phyloP scores from a whole-genome alignment of 495 filamentous ascomycete species.

The Podospora pseudoanserina region DNA sequence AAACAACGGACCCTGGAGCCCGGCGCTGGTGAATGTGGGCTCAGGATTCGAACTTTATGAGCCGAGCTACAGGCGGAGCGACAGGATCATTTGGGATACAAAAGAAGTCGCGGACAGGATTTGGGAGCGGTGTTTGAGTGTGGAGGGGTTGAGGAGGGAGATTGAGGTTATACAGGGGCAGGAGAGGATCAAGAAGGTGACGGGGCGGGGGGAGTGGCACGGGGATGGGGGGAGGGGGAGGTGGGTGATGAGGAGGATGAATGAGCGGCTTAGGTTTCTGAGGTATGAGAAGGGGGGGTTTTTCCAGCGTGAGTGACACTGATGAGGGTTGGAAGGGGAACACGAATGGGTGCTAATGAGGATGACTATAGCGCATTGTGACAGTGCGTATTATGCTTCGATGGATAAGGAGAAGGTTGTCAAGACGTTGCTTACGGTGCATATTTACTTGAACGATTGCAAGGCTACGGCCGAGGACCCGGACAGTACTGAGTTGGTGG shows the following conservation, averaged over 20 bases:
- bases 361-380: conserved; percentile 59
- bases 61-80: conserved; percentile 60
- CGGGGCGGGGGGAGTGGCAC: conserved; percentile 7
- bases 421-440: conserved; percentile 71
- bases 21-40: conserved; percentile 69
- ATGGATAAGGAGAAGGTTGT: conserved; percentile 35
- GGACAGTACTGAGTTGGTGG: conserved; percentile 43
- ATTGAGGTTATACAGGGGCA: conserved; percentile 16
- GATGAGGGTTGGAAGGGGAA: no score
- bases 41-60: conserved; percentile 54
- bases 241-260: conserved; percentile 59
- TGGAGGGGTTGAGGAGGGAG: conserved; percentile 30
- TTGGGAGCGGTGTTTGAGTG: conserved; percentile 48
- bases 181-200: conserved; percentile 12
- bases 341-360: neutral
- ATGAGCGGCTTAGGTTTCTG: conserved; percentile 77
- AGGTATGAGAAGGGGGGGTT: conserved; percentile 73
- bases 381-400: conserved; percentile 59
- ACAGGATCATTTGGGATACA: conserved; percentile 71
- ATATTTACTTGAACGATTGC: conserved; percentile 73
- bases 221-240: conserved; percentile 17
- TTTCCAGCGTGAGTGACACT: conserved; percentile 56
- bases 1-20: conserved; percentile 46
- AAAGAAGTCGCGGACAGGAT: conserved; percentile 58
- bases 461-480: conserved; percentile 30